Conservation (phyloP, 148 eudicot species). For the Dysphania ambrosioides region DNA sequence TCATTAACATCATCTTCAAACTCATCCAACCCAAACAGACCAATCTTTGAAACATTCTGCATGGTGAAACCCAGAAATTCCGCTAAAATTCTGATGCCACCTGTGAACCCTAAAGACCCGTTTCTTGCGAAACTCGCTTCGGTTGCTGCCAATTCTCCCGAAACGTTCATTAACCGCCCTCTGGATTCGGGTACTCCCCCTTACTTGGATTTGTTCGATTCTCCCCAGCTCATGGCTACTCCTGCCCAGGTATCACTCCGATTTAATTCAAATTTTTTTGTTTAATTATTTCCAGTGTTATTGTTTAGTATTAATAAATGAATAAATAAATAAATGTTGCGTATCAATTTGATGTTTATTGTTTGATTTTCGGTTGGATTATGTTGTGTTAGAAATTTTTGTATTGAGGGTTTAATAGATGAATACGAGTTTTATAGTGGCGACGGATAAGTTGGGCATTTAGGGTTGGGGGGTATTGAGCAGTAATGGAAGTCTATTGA, state of each 20-base stretch:
- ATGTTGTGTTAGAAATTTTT: not conserved
- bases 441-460: too few relatives aligned
- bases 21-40: constrained; percentile 22
- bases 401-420: not conserved
- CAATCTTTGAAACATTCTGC: constrained; percentile 24
- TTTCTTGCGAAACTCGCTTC: constrained; percentile 62
- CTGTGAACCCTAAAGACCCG: constrained; percentile 80
- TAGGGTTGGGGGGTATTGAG: not conserved
- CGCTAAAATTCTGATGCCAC: constrained; percentile 55
- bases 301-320: too few relatives aligned
- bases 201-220: constrained; percentile 54
- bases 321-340: not conserved
- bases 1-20: constrained; percentile 42
- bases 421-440: too few relatives aligned
- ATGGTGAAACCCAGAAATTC: constrained; percentile 27
- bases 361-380: not conserved
- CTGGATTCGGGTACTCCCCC: constrained; percentile 54
- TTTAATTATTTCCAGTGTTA: too few relatives aligned
- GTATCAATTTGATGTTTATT: not conserved
- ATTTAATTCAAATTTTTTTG: not conserved
- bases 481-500: not conserved
- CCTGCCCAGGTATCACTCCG: constrained; percentile 58
- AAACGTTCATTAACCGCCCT: constrained; percentile 43
- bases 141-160: constrained; percentile 57
- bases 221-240: constrained; percentile 68